Evolutionary conservation across 2,329 filamentous ascomycete genomes (phyloP), one percentile per base, ranked within the genome.

Genomic region (Fusarium tjaetaba): DNA sequence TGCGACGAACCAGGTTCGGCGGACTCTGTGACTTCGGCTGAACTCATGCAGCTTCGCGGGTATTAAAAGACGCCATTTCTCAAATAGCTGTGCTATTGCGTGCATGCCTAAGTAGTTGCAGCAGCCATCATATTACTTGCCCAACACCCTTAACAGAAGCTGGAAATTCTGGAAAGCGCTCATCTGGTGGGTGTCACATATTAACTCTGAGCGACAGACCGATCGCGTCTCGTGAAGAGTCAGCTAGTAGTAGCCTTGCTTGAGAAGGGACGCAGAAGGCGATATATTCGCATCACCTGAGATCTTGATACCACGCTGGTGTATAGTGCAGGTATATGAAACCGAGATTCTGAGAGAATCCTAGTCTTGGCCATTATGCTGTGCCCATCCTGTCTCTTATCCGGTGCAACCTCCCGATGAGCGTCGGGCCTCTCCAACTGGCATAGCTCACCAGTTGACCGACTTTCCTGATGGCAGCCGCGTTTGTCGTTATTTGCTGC

Each of bases 371-470:
- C 26, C 51, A 41, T 42, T 28, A 58, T 69, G 55, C 48, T 34
- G 57, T 48, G n/a, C 65, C 60, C 46, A 49, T 57, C 39, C 53
- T 43, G 57, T 51, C 46, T 61, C 62, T 46, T 56, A 49, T 41
- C 58, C 39, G 53, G 55, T 73, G 67, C 56, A 75, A 66, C 66
- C 34, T 69, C 65, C 74, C 72, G 61, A 76, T 38, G 64, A 42
- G 30, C 36, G 32, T 58, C 71, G 64, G 68, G 24, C 58, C 59
- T 68, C 46, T 56, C 41, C 58, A 68, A 59, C 58, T 46, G 43
- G 32, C 49, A 60, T 59, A 24, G 38, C 43, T 61, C 55, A 39
- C 42, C 36, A 59, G 48, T 56, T 69, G 67, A 68, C 70, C 70
- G 70, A 70, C 66, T 70, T 62, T 62, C 56, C 32, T 57, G 49